Percentiles rank a stretch among this genome's conserved stretches.
Evolutionary conservation across 257 asterid genomes (phyloP).

Genomic region (Perilla frutescens): DNA sequence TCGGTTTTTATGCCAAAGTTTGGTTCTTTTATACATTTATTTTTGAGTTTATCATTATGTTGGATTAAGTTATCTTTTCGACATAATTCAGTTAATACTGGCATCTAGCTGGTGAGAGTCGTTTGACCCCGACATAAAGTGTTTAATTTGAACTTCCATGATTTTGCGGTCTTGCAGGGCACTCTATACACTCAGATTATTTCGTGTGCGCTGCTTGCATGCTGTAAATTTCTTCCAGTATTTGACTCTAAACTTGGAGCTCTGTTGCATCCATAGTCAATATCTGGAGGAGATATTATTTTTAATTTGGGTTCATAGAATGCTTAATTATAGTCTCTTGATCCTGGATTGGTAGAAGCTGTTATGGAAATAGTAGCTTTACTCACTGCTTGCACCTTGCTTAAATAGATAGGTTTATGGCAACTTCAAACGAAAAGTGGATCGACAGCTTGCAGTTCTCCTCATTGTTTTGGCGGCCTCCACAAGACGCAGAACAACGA

Average conservation of each 20-base stretch:
- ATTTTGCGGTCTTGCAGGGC: constrained; percentile 44
- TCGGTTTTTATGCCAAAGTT: neutral
- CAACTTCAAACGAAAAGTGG: constrained; percentile 81
- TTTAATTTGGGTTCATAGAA: constrained; percentile 39
- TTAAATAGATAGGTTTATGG: constrained; percentile 63
- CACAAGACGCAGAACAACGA: constrained; percentile 79
- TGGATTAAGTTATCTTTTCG: neutral
- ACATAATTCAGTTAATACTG: constrained; percentile 20
- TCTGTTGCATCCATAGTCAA: constrained; percentile 39
- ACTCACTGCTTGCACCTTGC: constrained; percentile 46
- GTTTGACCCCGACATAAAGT: constrained; percentile 4
- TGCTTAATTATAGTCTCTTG: constrained; percentile 65
- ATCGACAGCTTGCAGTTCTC: constrained; percentile 89
- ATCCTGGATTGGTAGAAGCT: constrained; percentile 68
- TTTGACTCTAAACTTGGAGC: constrained; percentile 44
- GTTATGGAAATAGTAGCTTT: constrained; percentile 47
- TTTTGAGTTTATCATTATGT: neutral
- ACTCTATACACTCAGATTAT: constrained; percentile 32
- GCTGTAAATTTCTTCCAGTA: constrained; percentile 35
- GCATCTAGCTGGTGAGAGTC: constrained; percentile 26
- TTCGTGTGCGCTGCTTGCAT: constrained; percentile 28
- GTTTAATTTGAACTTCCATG: constrained; percentile 28
- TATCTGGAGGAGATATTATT: constrained; percentile 40
- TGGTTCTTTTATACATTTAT: neutral
- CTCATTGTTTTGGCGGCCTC: constrained; percentile 95